phyloP scores from a whole-genome alignment of 257 asterid genomes.

The Ocimum tenuiflorum region DNA sequence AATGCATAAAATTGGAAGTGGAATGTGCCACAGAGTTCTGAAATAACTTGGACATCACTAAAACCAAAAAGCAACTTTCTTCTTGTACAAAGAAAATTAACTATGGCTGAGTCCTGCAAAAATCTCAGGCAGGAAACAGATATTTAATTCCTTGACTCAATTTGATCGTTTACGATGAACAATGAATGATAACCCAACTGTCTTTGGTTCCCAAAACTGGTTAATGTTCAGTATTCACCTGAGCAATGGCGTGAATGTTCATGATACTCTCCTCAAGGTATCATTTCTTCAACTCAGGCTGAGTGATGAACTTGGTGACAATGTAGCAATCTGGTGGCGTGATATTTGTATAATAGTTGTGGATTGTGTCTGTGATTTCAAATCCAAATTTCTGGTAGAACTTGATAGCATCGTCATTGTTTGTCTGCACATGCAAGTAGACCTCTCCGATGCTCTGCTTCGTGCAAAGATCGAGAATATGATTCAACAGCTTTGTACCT shows the following conservation, averaged over 20 bases:
- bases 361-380: conserved; percentile 76
- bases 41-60: not conserved
- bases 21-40: not conserved
- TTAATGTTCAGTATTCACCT: conserved; percentile 13
- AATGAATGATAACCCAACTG: conserved; percentile 14
- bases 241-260: not conserved
- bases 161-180: conserved; percentile 7
- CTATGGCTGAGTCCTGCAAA: not conserved
- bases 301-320: conserved; percentile 59
- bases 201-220: conserved; percentile 28
- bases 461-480: conserved; percentile 66
- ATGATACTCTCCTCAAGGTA: conserved; percentile 8
- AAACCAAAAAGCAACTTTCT: conserved; percentile 9
- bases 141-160: conserved; percentile 11
- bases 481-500: conserved; percentile 77
- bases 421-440: conserved; percentile 91
- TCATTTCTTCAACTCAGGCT: conserved; percentile 41
- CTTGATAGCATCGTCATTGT: conserved; percentile 84
- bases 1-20: not conserved
- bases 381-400: conserved; percentile 88
- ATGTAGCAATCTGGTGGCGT: conserved; percentile 88
- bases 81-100: conserved; percentile 1
- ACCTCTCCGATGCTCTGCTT: conserved; percentile 79
- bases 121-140: conserved; percentile 18
- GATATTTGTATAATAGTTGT: conserved; percentile 75